Percentiles rank a stretch among this genome's conserved stretches.
Evolutionary conservation across 805 yeast species (phyloP).

Genomic region (Lipomyces spencermartinsiae): DNA sequence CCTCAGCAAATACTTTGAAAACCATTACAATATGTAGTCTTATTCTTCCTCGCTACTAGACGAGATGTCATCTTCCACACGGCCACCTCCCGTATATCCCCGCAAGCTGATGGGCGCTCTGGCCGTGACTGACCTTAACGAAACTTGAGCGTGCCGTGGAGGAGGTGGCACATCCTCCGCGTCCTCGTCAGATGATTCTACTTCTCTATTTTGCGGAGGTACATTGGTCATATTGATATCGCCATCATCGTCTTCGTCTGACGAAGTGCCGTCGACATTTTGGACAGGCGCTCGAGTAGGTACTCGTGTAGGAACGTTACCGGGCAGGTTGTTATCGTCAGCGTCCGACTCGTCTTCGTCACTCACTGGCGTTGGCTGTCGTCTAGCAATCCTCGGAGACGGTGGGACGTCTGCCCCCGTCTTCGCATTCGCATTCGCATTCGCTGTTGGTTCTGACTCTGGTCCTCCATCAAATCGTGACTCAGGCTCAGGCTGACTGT

Average conservation of each 20-base stretch:
- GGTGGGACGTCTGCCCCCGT: background rate
- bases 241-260: conserved; percentile 29
- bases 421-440: background rate
- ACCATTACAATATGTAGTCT: background rate
- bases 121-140: conserved; percentile 2
- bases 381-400: background rate
- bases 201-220: conserved; percentile 22
- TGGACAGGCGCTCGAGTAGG: background rate
- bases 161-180: conserved; percentile 12
- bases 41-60: conserved; percentile 41
- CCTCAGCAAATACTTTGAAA: background rate
- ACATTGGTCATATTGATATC: conserved; percentile 15
- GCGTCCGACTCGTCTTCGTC: conserved; percentile 21
- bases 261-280: conserved; percentile 12
- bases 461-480: conserved; percentile 6
- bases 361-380: conserved; percentile 10
- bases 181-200: conserved; percentile 33
- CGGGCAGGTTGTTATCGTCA: conserved; percentile 4
- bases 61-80: conserved; percentile 37
- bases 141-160: background rate
- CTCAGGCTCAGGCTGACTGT: background rate
- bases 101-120: conserved; percentile 39
- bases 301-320: background rate
- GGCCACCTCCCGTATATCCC: conserved; percentile 35
- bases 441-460: background rate